Base-by-base conservation (phyloP, 352 stramenopile species). In the Pythium plurisporium region DNA sequence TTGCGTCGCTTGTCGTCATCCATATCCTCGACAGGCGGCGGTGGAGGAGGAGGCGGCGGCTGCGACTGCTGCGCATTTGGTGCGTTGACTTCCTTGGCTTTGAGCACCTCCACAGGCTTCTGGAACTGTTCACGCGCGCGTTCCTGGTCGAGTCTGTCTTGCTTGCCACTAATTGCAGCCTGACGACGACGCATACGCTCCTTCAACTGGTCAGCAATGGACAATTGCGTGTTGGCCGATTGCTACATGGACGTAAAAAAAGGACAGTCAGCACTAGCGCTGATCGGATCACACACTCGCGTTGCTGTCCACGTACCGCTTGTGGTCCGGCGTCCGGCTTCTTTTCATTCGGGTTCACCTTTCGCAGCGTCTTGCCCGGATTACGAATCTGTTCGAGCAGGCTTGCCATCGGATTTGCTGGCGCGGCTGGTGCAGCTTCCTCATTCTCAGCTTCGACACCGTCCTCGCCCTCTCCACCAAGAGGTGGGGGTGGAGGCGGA, bases 131-230 rank as follows among this genome's bases (percentile, higher is more conserved):
- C 79, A 20, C 82, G 82, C 26, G 92, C 82, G 8, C 80, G 81
- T 37, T 79, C 72, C 37, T 93, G 82, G 55, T 95, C 82, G 55
- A 92, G 78, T 43, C 86, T 67, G 38, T 95, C 85, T 38, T 90
- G 80, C 48, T 92, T 93, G 43, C 85, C 85, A 61, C 85, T 93
- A 63, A 91, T 85, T 33, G 80, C 81, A 27, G 77, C 81, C 54
- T 91, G 73, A 1, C 82, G 79, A 43, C 85, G 85, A 12, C 77
- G 64, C 76, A 95, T 87, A 36, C 83, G 73, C 61, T 90, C 65
- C 48, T 89, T 86, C 71, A 95, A 87, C 68, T 93, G 77, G 43
- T 95, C 81, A 29, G 79, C 76, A 30, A 91, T 89, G 4, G 84
- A 86, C 30, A 90, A 51, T 8, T 79, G 81, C 36, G 87, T 82